phyloP scores from a whole-genome alignment of 2,329 filamentous ascomycete species.

The Fusarium caatingaense region DNA sequence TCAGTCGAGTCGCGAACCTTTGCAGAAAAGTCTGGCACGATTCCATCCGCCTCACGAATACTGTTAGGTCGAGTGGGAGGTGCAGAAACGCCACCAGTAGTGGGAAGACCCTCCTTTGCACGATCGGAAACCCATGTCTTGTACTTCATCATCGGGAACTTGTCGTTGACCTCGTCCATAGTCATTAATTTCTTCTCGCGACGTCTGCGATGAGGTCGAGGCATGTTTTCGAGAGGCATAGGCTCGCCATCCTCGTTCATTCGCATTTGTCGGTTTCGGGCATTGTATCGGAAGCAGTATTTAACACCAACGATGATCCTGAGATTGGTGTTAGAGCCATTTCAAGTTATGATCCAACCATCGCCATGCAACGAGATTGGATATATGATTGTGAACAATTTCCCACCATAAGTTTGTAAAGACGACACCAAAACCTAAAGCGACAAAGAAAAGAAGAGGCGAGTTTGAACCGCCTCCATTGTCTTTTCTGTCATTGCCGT shows the following conservation, averaged over 20 bases:
- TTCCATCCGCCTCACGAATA: constrained; percentile 73
- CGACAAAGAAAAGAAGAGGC: constrained; percentile 82
- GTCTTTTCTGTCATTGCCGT: constrained; percentile 26
- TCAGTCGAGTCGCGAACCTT: constrained; percentile 61
- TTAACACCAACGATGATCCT: constrained; percentile 99
- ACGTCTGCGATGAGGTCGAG: constrained; percentile 83
- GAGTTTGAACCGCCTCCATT: constrained; percentile 53
- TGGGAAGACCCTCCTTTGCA: constrained; percentile 84
- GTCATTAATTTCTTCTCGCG: constrained; percentile 99
- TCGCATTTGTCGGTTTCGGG: constrained; percentile 85
- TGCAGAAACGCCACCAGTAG: constrained; percentile 83
- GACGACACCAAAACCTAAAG: constrained; percentile 95
- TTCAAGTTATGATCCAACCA: constrained; percentile 46
- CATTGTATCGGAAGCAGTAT: constrained; percentile 99
- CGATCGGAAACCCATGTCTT: constrained; percentile 91
- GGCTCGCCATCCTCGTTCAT: constrained; percentile 84
- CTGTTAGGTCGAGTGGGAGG: constrained; percentile 79
- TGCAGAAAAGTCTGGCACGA: constrained; percentile 57
- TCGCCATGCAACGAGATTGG: constrained; percentile 69
- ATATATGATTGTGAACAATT: constrained; percentile 18
- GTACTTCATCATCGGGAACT: constrained; percentile 96
- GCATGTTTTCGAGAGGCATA: constrained; percentile 88
- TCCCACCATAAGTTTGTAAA: constrained; percentile 98
- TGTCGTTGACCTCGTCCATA: constrained; percentile 98
- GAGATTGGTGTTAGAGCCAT: constrained; percentile 43